Conservation (phyloP, 2,329 filamentous ascomycete species). For the Aspergillus udagawae region DNA sequence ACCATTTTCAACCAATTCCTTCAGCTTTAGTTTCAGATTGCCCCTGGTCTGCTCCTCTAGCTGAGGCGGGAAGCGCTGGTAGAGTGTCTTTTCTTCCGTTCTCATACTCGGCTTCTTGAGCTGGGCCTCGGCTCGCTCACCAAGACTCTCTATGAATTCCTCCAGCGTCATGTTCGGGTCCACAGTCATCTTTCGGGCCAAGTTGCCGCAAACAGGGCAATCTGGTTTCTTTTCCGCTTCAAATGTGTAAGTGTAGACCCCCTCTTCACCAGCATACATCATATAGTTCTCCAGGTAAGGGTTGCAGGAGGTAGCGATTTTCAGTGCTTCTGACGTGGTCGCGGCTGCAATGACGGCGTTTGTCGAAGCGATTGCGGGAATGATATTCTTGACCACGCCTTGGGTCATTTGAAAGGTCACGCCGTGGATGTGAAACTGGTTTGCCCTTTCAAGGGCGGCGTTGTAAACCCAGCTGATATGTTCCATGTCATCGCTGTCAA, state of each 20-base stretch:
- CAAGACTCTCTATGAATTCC: slow-evolving; percentile 80
- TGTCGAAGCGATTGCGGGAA: slow-evolving; percentile 94
- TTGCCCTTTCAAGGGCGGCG: slow-evolving; percentile 73
- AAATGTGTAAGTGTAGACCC: slow-evolving; percentile 97
- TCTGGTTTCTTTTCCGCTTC: slow-evolving; percentile 90
- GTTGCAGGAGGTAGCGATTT: slow-evolving; percentile 79
- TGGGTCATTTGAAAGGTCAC: slow-evolving; percentile 96
- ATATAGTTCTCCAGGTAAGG: slow-evolving; percentile 91
- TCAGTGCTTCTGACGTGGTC: slow-evolving; percentile 96
- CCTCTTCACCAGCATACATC: slow-evolving; percentile 97
- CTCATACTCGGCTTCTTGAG: slow-evolving; percentile 89
- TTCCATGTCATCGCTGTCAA: slow-evolving; percentile 94
- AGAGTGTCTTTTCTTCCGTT: slow-evolving; percentile 76
- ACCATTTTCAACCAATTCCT: slow-evolving; percentile 71
- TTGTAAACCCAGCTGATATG: slow-evolving; percentile 97
- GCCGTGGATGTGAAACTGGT: slow-evolving; percentile 84
- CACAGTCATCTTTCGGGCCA: slow-evolving; percentile 70
- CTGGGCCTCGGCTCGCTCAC: slow-evolving; percentile 80
- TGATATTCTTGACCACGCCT: slow-evolving; percentile 98
- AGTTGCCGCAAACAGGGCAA: slow-evolving; percentile 87
- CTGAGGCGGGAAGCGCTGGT: slow-evolving; percentile 78
- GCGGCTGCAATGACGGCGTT: slow-evolving; percentile 95
- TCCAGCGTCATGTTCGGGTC: slow-evolving; percentile 69
- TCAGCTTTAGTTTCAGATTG: slow-evolving; percentile 75
- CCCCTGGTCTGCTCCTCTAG: slow-evolving; percentile 79